Evolutionary conservation across 2,329 filamentous ascomycete species (phyloP).

Genomic region (Botrytis byssoidea): DNA sequence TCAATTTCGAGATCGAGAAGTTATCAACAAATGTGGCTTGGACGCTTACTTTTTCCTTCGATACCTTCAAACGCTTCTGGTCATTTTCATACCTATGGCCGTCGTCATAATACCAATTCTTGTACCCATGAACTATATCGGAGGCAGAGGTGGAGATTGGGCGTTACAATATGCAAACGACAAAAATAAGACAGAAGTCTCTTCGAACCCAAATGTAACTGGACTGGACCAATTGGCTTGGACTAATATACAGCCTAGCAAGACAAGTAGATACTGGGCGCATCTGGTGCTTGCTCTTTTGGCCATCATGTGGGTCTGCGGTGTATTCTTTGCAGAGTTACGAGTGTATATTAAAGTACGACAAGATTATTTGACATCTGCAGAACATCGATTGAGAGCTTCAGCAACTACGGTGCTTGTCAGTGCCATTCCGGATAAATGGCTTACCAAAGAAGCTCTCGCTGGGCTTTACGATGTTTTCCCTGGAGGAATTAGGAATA

Average conservation of each 20-base stretch:
- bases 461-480: slow-evolving; percentile 90
- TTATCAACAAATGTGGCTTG: slow-evolving; percentile 92
- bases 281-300: slow-evolving; percentile 78
- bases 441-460: slow-evolving; percentile 81
- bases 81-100: slow-evolving; percentile 87
- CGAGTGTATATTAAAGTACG: slow-evolving; percentile 87
- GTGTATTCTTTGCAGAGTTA: slow-evolving; percentile 82
- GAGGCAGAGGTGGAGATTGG: slow-evolving; percentile 57
- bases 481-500: slow-evolving; percentile 88
- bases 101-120: slow-evolving; percentile 78
- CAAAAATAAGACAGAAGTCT: slow-evolving; percentile 32
- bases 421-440: slow-evolving; percentile 84
- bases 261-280: slow-evolving; percentile 64
- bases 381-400: slow-evolving; percentile 87
- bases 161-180: slow-evolving; percentile 38
- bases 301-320: slow-evolving; percentile 81
- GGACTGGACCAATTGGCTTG: slow-evolving; percentile 83
- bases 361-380: slow-evolving; percentile 91
- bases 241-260: slow-evolving; percentile 36
- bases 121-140: slow-evolving; percentile 77
- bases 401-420: slow-evolving; percentile 96
- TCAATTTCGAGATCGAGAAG: slow-evolving; percentile 69
- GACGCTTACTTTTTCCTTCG: slow-evolving; percentile 98
- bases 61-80: slow-evolving; percentile 79
- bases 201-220: slow-evolving; percentile 32